These are phyloP conservation scores for Globisporangium radiosum DNA, from an alignment of 352 stramenopile genomes.

Conservation along the genomic window DNA sequence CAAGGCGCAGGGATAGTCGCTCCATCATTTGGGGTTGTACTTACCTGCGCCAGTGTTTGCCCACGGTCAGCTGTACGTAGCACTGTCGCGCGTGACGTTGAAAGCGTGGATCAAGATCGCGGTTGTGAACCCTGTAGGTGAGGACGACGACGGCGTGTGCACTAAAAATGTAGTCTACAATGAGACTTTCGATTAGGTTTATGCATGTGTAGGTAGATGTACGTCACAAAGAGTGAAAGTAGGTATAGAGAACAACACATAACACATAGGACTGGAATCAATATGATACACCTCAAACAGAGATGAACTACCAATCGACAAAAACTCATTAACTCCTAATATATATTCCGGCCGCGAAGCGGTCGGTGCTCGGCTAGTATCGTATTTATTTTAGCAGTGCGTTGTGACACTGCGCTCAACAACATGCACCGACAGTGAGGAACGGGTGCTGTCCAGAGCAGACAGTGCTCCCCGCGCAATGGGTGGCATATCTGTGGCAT, in stretches of 20 bases:
- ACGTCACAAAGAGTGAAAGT: not conserved
- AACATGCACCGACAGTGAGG: too few relatives aligned
- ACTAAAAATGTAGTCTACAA: conserved; percentile 16
- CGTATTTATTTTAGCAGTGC: too few relatives aligned
- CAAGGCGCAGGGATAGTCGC: conserved; percentile 12
- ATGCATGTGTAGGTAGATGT: not conserved
- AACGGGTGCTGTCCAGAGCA: too few relatives aligned
- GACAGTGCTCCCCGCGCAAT: too few relatives aligned
- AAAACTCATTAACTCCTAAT: too few relatives aligned
- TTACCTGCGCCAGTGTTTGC: conserved; percentile 12
- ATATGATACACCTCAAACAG: not conserved
- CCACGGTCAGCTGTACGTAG: conserved; percentile 20
- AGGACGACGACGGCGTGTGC: conserved; percentile 10
- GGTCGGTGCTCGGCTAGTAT: too few relatives aligned
- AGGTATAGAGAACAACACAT: not conserved
- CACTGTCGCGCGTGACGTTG: conserved; percentile 13
- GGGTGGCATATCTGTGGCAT: too few relatives aligned
- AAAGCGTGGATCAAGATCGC: conserved; percentile 11
- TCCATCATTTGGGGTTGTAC: conserved; percentile 14
- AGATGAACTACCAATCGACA: not conserved
- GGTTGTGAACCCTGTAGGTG: not conserved
- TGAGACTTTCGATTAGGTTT: conserved; percentile 4
- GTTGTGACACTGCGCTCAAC: too few relatives aligned
- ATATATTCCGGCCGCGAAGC: too few relatives aligned
- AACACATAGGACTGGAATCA: too few relatives aligned